These are phyloP conservation scores for Schoenoplectus tabernaemontani DNA, from an alignment of 202 grass and related monocot genomes.

Conservation along the genomic window DNA sequence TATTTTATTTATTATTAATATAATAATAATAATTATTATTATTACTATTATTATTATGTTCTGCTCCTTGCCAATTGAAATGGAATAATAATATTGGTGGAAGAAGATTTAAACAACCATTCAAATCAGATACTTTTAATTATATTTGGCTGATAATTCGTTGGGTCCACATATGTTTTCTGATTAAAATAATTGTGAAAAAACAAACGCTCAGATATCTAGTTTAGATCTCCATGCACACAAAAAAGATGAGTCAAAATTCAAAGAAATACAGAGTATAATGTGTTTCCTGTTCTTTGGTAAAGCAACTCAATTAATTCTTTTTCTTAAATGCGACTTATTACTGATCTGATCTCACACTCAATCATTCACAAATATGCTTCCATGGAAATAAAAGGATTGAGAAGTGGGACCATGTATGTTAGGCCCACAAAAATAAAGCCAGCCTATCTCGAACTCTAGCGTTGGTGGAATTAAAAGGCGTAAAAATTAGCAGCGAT, in stretches of 20 bases:
- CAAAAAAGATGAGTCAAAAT: background rate
- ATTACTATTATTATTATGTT: too few species aligned
- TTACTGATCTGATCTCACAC: background rate
- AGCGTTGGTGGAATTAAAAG: conserved; percentile 6
- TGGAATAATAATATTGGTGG: too few species aligned
- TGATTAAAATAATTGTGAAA: background rate
- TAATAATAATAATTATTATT: too few species aligned
- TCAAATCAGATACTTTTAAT: too few species aligned
- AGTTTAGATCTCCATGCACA: background rate
- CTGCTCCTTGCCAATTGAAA: too few species aligned
- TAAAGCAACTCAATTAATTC: background rate
- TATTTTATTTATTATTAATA: too few species aligned
- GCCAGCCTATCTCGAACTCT: background rate
- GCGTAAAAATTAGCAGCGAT: conserved; percentile 2
- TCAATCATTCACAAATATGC: background rate
- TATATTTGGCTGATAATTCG: background rate
- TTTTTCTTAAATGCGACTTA: background rate
- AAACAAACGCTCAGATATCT: background rate
- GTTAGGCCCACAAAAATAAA: background rate
- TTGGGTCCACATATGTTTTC: background rate
- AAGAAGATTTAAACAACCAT: too few species aligned
- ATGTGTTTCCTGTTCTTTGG: background rate
- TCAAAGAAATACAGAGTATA: background rate
- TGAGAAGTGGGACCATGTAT: background rate
- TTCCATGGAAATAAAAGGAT: too few species aligned